Evolutionary conservation across 2,329 filamentous ascomycete genomes (phyloP), one percentile per base, ranked within the genome.

Genomic region (Chalaropsis thielavioides): DNA sequence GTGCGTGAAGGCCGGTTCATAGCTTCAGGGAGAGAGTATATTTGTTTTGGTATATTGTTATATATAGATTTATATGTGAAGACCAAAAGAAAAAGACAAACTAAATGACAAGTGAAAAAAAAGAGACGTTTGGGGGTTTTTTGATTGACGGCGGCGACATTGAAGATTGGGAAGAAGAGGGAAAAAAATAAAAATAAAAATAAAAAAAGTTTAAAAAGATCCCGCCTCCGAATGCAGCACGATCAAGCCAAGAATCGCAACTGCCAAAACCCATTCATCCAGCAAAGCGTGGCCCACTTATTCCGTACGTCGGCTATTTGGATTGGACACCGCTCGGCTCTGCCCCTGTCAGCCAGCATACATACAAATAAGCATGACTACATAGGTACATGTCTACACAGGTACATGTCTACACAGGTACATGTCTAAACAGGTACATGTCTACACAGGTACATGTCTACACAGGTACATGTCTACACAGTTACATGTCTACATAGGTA

Each of bases 1-100:
- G 78, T 81, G 68, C 80, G 77, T 38, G 80, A 81, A 13, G 81
- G 79, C 67, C 80, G 80, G 69, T 82, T 83, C 80, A 83, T 82
- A 56, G 27, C 17, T 43, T 56, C 27, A n/a, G 19, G 2, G 15
- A 40, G 35, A 61, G 31, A 31, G 3, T 31, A 6, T 31, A 31
- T 31, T 31, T 31, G 31, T 44, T 61, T 61, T 43, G 3, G 24
- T 7, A 17, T 13, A 31, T 27, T 31, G 15, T 27, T 24, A 44
- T 46, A 35, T 8, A n/a, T 60, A 15, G 56, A 13, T 11, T 43
- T 43, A 43, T 13, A 43, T 43, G 17, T n/a, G 15, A 43, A 43
- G 40, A 15, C 4, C 10, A 43, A 3, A n/a, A 43, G 17, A 43
- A 11, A 10, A 43, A 43, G 31, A 31, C 31, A 31, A 31, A 31